Conservation (phyloP, 345 rosid genomes). For the Kandelia obovata region DNA sequence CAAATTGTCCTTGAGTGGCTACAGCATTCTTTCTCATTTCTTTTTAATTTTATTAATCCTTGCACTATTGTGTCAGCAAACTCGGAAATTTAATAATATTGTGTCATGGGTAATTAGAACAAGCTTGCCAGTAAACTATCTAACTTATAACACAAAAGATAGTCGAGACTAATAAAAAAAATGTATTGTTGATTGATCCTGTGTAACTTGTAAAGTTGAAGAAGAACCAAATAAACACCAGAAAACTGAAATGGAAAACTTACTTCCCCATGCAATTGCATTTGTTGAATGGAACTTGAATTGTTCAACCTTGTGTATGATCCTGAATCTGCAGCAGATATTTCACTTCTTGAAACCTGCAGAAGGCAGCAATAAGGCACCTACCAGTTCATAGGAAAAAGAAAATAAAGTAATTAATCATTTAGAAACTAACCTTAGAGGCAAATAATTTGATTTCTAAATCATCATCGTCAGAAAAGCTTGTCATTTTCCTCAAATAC, state of each 20-base stretch:
- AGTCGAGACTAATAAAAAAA: background rate
- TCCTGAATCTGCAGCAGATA: conserved; percentile 24
- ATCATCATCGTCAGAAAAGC: conserved; percentile 52
- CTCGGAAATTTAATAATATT: background rate
- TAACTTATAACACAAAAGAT: background rate
- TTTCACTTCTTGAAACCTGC: conserved; percentile 40
- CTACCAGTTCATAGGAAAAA: conserved; percentile 15
- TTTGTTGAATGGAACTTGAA: conserved; percentile 26
- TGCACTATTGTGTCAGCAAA: background rate
- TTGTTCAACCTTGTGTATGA: conserved; percentile 28
- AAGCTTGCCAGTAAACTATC: background rate
- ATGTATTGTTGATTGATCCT: background rate
- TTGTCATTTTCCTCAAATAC: conserved; percentile 44
- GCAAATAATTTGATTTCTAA: conserved; percentile 41
- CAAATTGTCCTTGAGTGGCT: background rate
- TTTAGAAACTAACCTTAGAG: conserved; percentile 47
- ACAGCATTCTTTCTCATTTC: background rate
- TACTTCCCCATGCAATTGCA: conserved; percentile 30
- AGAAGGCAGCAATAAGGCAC: conserved; percentile 5
- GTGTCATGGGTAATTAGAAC: background rate
- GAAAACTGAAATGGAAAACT: conserved; percentile 15
- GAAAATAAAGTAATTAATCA: conserved; percentile 8
- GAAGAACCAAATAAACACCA: conserved; percentile 10
- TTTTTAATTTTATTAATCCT: background rate
- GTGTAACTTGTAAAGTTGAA: background rate